phyloP scores from a whole-genome alignment of 1,139 yeast genomes.

The Nakaseomyces delphensis region DNA sequence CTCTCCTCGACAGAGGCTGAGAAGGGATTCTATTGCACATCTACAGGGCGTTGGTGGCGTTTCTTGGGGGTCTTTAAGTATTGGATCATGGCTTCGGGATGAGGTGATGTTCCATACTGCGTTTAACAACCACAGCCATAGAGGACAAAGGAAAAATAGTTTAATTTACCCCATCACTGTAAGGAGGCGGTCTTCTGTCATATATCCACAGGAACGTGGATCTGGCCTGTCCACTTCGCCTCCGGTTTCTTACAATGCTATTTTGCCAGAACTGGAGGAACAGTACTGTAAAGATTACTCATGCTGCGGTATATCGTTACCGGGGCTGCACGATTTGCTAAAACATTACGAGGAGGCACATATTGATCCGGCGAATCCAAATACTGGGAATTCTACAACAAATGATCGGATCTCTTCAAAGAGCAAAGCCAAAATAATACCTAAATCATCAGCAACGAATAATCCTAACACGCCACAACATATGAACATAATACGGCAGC shows the following conservation, averaged over 20 bases:
- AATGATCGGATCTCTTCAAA: not conserved
- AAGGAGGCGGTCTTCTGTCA: conserved; percentile 2
- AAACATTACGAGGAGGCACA: conserved; percentile 97
- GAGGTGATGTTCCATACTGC: conserved; percentile 49
- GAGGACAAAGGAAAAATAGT: conserved; percentile 1
- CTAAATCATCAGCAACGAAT: not conserved
- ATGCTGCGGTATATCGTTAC: conserved; percentile 88
- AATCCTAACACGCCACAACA: conserved; percentile 5
- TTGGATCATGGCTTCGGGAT: conserved; percentile 92
- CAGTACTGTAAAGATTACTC: conserved; percentile 94
- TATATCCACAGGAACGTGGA: conserved; percentile 3
- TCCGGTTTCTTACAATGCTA: conserved; percentile 5
- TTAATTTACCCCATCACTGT: not conserved
- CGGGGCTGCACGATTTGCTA: conserved; percentile 84
- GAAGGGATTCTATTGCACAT: conserved; percentile 82
- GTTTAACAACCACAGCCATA: not conserved
- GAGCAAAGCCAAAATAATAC: not conserved
- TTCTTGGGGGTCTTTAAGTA: conserved; percentile 91
- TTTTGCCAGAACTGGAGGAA: conserved; percentile 86
- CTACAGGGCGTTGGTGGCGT: conserved; percentile 97
- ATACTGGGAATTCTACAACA: not conserved
- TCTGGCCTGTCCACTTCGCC: conserved; percentile 7
- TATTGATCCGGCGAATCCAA: conserved; percentile 33
- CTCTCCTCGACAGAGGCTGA: conserved; percentile 34
- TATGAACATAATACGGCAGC: conserved; percentile 7